Evolutionary conservation across 805 yeast genomes (phyloP).

Genomic region (Ogataea methanolica): DNA sequence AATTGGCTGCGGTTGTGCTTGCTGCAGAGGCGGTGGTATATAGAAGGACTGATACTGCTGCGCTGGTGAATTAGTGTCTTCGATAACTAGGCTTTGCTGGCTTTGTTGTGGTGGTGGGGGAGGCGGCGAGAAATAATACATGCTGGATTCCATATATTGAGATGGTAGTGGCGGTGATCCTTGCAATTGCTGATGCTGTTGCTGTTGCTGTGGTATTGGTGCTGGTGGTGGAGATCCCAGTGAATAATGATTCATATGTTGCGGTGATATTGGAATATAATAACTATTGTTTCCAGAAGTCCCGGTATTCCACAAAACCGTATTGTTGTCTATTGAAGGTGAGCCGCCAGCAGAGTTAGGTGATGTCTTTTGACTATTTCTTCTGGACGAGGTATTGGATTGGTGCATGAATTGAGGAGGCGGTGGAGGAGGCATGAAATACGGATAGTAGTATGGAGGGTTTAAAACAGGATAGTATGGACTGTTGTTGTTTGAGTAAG

Average conservation of each 20-base stretch:
- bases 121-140: background rate
- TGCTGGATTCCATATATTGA: slow-evolving; percentile 3
- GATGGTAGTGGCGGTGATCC: slow-evolving; percentile 6
- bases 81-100: background rate
- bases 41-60: no score
- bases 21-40: slow-evolving; percentile 4
- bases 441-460: slow-evolving; percentile 17
- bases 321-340: slow-evolving; percentile 6
- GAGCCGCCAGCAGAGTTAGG: slow-evolving; percentile 14
- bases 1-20: slow-evolving; percentile 1
- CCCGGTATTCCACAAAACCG: background rate
- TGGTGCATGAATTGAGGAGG: slow-evolving; percentile 1
- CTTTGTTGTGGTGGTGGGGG: slow-evolving; percentile 1
- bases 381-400: slow-evolving; percentile 9
- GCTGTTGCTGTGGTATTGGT: background rate
- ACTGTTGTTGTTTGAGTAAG: slow-evolving; percentile 1
- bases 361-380: slow-evolving; percentile 11
- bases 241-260: background rate
- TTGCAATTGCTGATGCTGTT: background rate
- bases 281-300: background rate
- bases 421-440: slow-evolving; percentile 13
- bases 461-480: slow-evolving; percentile 15
- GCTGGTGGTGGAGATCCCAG: background rate
- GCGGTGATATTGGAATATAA: background rate
- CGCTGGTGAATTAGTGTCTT: no score